Evolutionary conservation across 257 asterid species (phyloP).

Genomic region (Cruciata laevipes): DNA sequence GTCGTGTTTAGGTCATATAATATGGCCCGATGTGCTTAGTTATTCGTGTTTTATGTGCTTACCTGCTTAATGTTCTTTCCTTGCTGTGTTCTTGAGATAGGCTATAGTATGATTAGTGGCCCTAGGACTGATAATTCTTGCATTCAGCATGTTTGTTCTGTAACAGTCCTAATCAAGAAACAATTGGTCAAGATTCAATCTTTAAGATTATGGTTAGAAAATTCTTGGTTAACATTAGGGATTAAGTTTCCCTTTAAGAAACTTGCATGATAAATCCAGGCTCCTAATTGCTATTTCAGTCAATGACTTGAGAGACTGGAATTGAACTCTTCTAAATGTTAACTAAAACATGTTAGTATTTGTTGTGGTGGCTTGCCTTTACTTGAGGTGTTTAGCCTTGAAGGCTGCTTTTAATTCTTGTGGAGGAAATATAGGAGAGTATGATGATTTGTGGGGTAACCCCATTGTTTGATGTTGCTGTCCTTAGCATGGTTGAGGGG

Average conservation of each 20-base stretch:
- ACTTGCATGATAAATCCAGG: neutral
- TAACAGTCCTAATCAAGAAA: neutral
- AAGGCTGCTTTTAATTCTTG: conserved; percentile 1
- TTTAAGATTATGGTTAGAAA: neutral
- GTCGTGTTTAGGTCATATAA: neutral
- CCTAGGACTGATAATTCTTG: neutral
- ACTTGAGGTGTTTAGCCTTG: neutral
- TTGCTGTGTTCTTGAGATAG: neutral
- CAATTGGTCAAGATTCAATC: neutral
- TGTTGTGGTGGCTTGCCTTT: neutral
- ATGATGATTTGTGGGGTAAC: neutral
- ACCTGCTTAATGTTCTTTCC: neutral
- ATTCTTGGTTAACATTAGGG: neutral
- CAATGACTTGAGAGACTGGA: conserved; percentile 5
- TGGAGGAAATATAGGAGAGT: neutral
- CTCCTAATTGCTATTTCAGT: neutral
- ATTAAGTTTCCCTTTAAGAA: neutral
- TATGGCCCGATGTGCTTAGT: neutral
- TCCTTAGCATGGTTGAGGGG: neutral
- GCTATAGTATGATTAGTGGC: neutral
- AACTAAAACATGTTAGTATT: neutral
- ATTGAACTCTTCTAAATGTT: neutral
- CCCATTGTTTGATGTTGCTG: neutral
- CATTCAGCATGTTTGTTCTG: neutral
- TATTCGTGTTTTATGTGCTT: neutral